phyloP scores from a whole-genome alignment of 2,329 filamentous ascomycete species.

The Capronia americana region DNA sequence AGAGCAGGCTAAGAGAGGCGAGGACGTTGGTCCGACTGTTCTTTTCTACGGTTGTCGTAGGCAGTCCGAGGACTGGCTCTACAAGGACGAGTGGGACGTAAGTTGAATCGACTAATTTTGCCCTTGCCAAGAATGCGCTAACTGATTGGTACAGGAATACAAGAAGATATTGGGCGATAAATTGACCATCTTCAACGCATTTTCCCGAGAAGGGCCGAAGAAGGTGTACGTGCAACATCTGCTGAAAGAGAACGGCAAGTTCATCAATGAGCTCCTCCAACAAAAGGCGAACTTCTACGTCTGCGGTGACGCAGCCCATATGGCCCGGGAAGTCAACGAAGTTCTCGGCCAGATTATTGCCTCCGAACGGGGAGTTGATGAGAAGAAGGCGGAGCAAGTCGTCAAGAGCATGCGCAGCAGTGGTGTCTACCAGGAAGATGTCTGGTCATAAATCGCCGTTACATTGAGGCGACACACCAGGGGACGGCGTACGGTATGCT shows the following conservation, averaged over 20 bases:
- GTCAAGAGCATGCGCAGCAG: conserved; percentile 95
- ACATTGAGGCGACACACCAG: not conserved
- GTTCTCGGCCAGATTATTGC: conserved; percentile 87
- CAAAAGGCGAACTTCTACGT: conserved; percentile 95
- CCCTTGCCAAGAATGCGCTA: conserved; percentile 18
- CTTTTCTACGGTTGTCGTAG: conserved; percentile 97
- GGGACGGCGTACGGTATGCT: conserved; percentile 1
- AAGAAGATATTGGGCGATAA: conserved; percentile 83
- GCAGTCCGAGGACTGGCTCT: conserved; percentile 87
- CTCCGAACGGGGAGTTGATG: conserved; percentile 78
- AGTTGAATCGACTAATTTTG: conserved; percentile 47
- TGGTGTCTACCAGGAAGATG: conserved; percentile 92
- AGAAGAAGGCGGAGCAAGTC: conserved; percentile 90
- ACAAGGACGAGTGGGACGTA: conserved; percentile 91
- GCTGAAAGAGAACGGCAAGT: conserved; percentile 78
- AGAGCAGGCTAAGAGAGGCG: conserved; percentile 77
- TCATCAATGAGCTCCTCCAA: conserved; percentile 85
- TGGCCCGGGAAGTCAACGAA: conserved; percentile 91
- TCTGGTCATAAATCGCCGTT: conserved; percentile 63
- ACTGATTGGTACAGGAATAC: conserved; percentile 68
- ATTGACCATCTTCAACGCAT: conserved; percentile 89
- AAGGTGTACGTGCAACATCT: conserved; percentile 98
- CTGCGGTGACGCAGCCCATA: conserved; percentile 95
- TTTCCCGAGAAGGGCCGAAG: conserved; percentile 83
- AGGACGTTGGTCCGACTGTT: conserved; percentile 83